Conservation (phyloP, 345 rosid species). For the Pugionium cornutum region DNA sequence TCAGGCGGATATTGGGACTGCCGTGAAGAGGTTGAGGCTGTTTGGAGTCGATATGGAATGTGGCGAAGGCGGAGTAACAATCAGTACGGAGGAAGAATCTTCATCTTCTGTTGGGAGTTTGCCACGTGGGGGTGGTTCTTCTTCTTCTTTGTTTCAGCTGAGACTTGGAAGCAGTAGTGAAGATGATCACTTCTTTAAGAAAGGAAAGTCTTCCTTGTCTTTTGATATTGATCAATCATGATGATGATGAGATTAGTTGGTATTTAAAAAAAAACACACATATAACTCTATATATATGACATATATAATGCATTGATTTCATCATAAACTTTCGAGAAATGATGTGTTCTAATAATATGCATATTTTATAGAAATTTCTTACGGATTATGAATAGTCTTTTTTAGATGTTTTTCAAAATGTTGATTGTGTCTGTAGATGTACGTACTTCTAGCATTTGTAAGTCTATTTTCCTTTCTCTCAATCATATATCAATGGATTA, state of each 20-base stretch:
- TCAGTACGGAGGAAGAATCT: conserved; percentile 51
- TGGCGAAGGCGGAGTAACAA: conserved; percentile 45
- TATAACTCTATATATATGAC: conserved; percentile 30
- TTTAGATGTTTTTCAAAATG: conserved; percentile 5
- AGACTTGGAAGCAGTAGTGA: conserved; percentile 34
- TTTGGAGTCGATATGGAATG: conserved; percentile 80
- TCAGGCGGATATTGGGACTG: conserved; percentile 25
- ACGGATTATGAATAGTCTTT: conserved; percentile 17
- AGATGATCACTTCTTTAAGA: conserved; percentile 39
- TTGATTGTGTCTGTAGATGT: conserved; percentile 19
- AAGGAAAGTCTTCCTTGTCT: conserved; percentile 72
- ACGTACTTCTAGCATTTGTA: conserved; percentile 1
- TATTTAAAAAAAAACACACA: neutral
- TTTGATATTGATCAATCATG: conserved; percentile 62
- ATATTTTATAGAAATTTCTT: neutral
- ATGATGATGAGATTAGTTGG: conserved; percentile 32
- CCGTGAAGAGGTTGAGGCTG: conserved; percentile 57
- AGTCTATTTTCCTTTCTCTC: neutral
- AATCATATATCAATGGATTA: conserved; percentile 11
- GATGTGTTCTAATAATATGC: conserved; percentile 16
- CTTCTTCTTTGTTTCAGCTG: conserved; percentile 31
- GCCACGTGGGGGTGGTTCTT: conserved; percentile 32
- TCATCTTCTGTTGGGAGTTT: conserved; percentile 39
- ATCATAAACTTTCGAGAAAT: neutral
- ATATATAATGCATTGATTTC: conserved; percentile 27